These are phyloP conservation scores for Cardamine resedifolia DNA, from an alignment of 345 rosid species.

Conservation along the genomic window DNA sequence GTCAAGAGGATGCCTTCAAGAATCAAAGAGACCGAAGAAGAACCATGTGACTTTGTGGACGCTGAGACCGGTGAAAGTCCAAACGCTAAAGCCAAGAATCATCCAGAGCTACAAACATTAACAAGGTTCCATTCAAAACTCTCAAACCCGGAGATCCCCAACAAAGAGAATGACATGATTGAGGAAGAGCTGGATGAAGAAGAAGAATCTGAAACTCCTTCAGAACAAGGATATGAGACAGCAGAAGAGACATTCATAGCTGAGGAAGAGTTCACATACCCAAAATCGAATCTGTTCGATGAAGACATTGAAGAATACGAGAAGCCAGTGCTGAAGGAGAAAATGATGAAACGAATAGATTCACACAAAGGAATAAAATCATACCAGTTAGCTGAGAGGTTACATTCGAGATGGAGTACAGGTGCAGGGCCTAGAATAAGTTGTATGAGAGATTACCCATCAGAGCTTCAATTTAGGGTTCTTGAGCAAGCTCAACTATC, in stretches of 20 bases:
- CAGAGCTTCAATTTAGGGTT: slow-evolving; percentile 69
- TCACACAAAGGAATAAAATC: slow-evolving; percentile 74
- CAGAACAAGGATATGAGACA: slow-evolving; percentile 71
- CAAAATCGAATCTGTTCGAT: slow-evolving; percentile 61
- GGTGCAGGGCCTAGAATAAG: slow-evolving; percentile 97
- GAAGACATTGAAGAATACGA: slow-evolving; percentile 56
- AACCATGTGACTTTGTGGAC: slow-evolving; percentile 38
- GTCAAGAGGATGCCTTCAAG: slow-evolving; percentile 34
- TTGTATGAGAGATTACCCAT: slow-evolving; percentile 93
- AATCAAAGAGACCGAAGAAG: slow-evolving; percentile 32
- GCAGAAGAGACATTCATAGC: slow-evolving; percentile 63
- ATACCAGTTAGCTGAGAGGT: slow-evolving; percentile 72
- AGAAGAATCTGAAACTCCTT: slow-evolving; percentile 41
- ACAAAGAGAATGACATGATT: slow-evolving; percentile 11
- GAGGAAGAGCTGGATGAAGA: slow-evolving; percentile 26
- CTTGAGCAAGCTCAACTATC: slow-evolving; percentile 74
- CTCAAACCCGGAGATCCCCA: slow-evolving; percentile 44
- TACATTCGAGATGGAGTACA: slow-evolving; percentile 80
- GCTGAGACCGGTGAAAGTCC: slow-evolving; percentile 28
- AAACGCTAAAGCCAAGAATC: slow-evolving; percentile 25
- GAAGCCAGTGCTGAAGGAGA: slow-evolving; percentile 60
- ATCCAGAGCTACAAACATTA: slow-evolving; percentile 34
- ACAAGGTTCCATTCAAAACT: slow-evolving; percentile 41
- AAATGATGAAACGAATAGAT: slow-evolving; percentile 70
- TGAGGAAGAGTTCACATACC: slow-evolving; percentile 69